Percentiles rank a stretch among this genome's conserved stretches.
These are phyloP conservation scores for Monilinia laxa DNA, from an alignment of 2,329 filamentous ascomycete species.

Conservation along the genomic window DNA sequence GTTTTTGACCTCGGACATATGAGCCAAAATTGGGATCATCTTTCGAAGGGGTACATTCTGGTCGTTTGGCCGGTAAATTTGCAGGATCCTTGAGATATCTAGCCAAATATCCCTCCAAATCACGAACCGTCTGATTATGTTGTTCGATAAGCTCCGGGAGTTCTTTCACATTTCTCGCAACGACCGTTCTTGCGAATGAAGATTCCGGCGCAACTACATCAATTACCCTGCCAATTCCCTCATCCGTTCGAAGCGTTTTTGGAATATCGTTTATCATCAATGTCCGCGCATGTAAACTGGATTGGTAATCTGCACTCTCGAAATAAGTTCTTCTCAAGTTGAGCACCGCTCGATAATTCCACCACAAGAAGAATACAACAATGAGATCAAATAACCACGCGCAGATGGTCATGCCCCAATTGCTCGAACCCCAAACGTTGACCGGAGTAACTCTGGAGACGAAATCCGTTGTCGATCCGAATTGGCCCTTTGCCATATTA, in stretches of 20 bases:
- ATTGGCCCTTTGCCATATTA: conserved; percentile 58
- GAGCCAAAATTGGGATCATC: conserved; percentile 68
- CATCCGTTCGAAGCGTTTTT: conserved; percentile 72
- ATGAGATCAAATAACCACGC: conserved; percentile 70
- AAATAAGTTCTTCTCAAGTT: conserved; percentile 76
- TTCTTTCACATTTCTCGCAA: conserved; percentile 89
- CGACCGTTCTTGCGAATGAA: conserved; percentile 74
- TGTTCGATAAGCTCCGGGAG: conserved; percentile 81
- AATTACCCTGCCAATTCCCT: conserved; percentile 81
- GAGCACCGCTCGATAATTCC: conserved; percentile 77
- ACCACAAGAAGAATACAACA: conserved; percentile 81
- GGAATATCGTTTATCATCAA: conserved; percentile 82
- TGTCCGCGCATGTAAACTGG: conserved; percentile 75
- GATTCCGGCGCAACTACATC: conserved; percentile 77
- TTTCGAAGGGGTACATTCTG: conserved; percentile 76
- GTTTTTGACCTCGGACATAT: conserved; percentile 67
- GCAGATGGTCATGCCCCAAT: conserved; percentile 60
- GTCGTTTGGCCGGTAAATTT: conserved; percentile 72
- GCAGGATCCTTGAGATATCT: conserved; percentile 89
- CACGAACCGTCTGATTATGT: conserved; percentile 76
- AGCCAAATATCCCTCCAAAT: conserved; percentile 79
- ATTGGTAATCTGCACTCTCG: conserved; percentile 82
- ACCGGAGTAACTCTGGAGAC: conserved; percentile 61
- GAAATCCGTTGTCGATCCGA: conserved; percentile 41
- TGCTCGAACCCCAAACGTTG: conserved; percentile 51